Conservation (phyloP, 2,329 filamentous ascomycete genomes). For the Phaeosphaeria sp. region DNA sequence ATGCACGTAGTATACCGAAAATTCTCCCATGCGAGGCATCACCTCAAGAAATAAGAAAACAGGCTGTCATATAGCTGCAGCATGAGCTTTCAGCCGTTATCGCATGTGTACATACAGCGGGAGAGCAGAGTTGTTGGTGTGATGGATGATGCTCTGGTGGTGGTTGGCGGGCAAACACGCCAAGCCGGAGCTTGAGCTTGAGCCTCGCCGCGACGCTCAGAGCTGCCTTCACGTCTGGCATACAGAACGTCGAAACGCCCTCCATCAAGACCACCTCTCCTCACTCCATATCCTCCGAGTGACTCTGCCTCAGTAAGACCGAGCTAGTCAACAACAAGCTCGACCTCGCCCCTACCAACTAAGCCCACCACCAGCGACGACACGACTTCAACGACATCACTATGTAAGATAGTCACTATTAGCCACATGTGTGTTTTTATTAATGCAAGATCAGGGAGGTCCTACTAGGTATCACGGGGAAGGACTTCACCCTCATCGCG, state of each 20-base stretch:
- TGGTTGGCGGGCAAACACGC: conserved; percentile 6
- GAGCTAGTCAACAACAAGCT: no score
- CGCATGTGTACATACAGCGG: neutral
- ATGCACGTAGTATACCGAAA: neutral
- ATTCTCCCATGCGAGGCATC: no score
- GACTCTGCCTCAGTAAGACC: neutral
- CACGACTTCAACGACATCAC: conserved; percentile 26
- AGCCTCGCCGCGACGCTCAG: conserved; percentile 20
- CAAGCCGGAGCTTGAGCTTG: conserved; percentile 17
- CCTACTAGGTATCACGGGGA: conserved; percentile 95
- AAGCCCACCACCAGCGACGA: conserved; percentile 7
- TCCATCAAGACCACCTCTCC: neutral
- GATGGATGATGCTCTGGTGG: neutral
- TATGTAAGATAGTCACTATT: conserved; percentile 34
- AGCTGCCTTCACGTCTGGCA: conserved; percentile 20
- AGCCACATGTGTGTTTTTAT: conserved; percentile 2
- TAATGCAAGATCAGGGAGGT: conserved; percentile 78
- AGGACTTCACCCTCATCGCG: conserved; percentile 98
- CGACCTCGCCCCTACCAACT: no score
- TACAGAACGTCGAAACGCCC: neutral
- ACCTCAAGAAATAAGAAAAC: no score
- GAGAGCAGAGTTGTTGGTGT: neutral
- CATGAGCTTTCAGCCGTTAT: neutral
- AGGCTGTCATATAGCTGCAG: no score
- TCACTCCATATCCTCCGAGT: neutral